These are phyloP conservation scores for Malassezia sp. DNA, from an alignment of 1,284 basidiomycete genomes.

Conservation along the genomic window DNA sequence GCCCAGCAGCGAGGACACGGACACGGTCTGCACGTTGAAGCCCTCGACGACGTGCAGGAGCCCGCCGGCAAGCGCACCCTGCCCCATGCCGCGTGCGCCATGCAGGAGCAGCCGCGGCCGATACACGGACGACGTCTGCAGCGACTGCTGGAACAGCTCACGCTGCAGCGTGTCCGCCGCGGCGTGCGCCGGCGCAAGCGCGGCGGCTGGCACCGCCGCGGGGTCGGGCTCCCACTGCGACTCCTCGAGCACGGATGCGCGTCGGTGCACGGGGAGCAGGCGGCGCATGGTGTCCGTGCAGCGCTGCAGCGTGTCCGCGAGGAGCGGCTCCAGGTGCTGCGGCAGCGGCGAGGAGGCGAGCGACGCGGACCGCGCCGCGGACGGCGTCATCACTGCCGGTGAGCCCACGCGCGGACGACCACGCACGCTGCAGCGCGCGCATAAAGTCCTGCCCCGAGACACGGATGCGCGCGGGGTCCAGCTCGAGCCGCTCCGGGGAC, in stretches of 20 bases:
- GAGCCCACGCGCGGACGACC: neutral
- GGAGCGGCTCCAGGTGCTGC: conserved; percentile 68
- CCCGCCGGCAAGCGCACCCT: conserved; percentile 76
- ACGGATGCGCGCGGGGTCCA: conserved; percentile 74
- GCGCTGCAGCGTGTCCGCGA: conserved; percentile 59
- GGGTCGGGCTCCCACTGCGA: conserved; percentile 59
- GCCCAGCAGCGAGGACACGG: conserved; percentile 74
- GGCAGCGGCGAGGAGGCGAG: conserved; percentile 76
- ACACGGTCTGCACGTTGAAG: conserved; percentile 84
- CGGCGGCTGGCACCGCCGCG: conserved; percentile 54
- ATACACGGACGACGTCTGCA: conserved; percentile 81
- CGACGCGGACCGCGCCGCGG: conserved; percentile 78
- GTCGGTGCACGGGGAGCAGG: conserved; percentile 47
- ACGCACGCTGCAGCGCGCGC: conserved; percentile 82
- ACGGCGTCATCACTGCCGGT: conserved; percentile 58
- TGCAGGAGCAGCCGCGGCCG: conserved; percentile 77
- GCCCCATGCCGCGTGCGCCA: conserved; percentile 77
- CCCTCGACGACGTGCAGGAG: conserved; percentile 88
- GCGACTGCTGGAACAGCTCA: conserved; percentile 54
- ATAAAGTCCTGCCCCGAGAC: conserved; percentile 89
- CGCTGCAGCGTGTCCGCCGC: conserved; percentile 40
- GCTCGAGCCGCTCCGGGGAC: conserved; percentile 68
- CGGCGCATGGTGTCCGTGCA: conserved; percentile 59
- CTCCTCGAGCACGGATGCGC: conserved; percentile 62
- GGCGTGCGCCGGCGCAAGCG: conserved; percentile 14